Evolutionary conservation across 2,329 filamentous ascomycete species (phyloP), one percentile per base, ranked within the genome.

Genomic region (Ophiosphaerella narmari): DNA sequence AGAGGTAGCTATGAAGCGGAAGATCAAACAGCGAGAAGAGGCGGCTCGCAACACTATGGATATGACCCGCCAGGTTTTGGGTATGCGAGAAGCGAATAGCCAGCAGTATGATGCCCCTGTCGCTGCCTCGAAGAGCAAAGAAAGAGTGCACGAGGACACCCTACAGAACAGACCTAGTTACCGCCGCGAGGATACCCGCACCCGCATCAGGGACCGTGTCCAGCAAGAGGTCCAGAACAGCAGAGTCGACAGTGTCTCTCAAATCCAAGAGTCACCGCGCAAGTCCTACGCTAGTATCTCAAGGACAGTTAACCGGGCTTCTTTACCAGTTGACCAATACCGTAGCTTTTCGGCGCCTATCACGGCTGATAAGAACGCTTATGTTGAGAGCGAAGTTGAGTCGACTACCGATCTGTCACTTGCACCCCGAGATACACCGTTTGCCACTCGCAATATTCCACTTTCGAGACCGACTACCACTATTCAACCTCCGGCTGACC

Each of bases 401-500:
- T 75, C 73, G 14, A 75, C 72, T 4, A 75, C 73, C 0, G 72
- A 75, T 43, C 65, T 75, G 4, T 74, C 71, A 16, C 70, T 73
- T 43, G 67, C 66, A 13, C 68, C 68, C 34, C 66, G 64, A n/a
- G 46, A 55, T 1, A 66, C 65, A 44, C 58, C 63, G 7, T 65
- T 65, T 33, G 57, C 60, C n/a, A 64, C 62, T 38, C 66, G 63
- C 38, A 65, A 59, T 38, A 56, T 52, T 34, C 52, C 52, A 13
- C 54, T 60, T 13, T 40, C 49, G 7, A 63, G 53, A 36, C 54
- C 60, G 18, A 36, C 57, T n/a, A 41, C 47, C 8, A 54, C 56
- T 1, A 46, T 71, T 12, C 66, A 72, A 44, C 60, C 60, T 26
- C 70, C 68, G 41, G 57, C 58, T 5, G 64, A 67, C 48, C 36